Conservation (phyloP, 2,329 filamentous ascomycete genomes). For the Trichophaea hybrida region DNA sequence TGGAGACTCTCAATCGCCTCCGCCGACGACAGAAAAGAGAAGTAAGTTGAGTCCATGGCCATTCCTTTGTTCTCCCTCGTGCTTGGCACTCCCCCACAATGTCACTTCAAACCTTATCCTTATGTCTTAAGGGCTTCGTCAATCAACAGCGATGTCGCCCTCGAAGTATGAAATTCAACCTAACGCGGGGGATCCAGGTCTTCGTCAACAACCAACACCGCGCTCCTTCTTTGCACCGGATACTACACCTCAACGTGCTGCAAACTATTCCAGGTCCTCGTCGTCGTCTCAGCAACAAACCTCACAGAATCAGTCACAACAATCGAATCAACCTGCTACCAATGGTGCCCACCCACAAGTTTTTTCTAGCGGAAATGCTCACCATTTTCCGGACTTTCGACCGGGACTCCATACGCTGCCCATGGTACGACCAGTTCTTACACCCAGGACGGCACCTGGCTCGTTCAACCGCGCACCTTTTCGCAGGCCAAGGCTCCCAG, state of each 20-base stretch:
- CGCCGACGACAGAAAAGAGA: constrained; percentile 26
- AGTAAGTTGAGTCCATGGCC: constrained; percentile 14
- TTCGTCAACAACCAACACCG: constrained; percentile 65
- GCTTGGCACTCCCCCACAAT: not conserved
- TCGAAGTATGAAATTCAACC: not conserved
- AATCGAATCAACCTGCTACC: constrained; percentile 17
- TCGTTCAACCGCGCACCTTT: constrained; percentile 8
- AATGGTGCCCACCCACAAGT: constrained; percentile 30
- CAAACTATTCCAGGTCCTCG: constrained; percentile 28
- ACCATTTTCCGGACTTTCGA: constrained; percentile 18
- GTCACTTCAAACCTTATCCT: not conserved
- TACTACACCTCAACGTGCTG: constrained; percentile 28
- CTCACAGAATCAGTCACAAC: constrained; percentile 13
- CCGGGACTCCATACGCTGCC: constrained; percentile 14
- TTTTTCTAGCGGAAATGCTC: not conserved
- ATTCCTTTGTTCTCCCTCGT: not conserved
- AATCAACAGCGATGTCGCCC: not conserved
- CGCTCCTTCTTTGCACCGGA: constrained; percentile 76
- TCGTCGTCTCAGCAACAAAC: constrained; percentile 32
- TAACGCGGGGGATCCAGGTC: constrained; percentile 14
- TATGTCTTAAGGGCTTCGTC: not conserved
- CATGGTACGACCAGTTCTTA: constrained; percentile 19
- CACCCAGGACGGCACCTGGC: constrained; percentile 20
- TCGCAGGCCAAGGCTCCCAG: constrained; percentile 3
- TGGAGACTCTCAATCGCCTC: constrained; percentile 39